Evolutionary conservation across 257 asterid species (phyloP).

Genomic region (Fraxinus quadrangulata): DNA sequence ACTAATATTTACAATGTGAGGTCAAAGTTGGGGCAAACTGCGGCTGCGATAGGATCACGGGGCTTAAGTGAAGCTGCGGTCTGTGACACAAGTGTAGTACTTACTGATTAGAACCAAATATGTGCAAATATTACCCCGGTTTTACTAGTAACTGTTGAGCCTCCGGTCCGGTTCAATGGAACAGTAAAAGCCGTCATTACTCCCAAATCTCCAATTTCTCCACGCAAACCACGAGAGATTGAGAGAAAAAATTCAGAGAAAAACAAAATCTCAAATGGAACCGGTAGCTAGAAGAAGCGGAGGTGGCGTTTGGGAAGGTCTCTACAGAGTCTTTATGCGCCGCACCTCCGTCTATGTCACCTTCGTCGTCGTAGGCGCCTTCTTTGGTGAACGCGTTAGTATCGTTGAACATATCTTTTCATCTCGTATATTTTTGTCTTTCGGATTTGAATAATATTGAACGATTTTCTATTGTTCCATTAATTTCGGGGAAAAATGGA

Average conservation of each 20-base stretch:
- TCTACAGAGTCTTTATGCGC: constrained; percentile 78
- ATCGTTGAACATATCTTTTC: constrained; percentile 4
- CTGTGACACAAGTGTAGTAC: no score
- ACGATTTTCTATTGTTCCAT: background rate
- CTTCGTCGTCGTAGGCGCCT: constrained; percentile 85
- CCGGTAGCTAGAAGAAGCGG: constrained; percentile 54
- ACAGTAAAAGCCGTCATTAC: no score
- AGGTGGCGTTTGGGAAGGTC: constrained; percentile 71
- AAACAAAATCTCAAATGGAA: constrained; percentile 35
- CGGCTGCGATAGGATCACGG: no score
- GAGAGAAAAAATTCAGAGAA: background rate
- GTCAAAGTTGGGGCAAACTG: no score
- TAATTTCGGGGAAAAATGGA: background rate
- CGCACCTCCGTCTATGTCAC: constrained; percentile 81
- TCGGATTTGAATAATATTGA: constrained; percentile 34
- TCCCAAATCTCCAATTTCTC: background rate
- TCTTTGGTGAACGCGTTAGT: constrained; percentile 77
- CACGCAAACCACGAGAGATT: background rate
- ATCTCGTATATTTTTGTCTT: background rate
- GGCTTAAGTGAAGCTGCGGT: no score
- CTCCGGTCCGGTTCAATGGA: no score
- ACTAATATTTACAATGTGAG: no score
- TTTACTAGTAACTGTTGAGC: no score
- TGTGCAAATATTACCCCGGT: no score
- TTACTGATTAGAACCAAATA: no score